Base-by-base conservation (phyloP, 148 eudicot species). In the Rhododendron kiyosumense region DNA sequence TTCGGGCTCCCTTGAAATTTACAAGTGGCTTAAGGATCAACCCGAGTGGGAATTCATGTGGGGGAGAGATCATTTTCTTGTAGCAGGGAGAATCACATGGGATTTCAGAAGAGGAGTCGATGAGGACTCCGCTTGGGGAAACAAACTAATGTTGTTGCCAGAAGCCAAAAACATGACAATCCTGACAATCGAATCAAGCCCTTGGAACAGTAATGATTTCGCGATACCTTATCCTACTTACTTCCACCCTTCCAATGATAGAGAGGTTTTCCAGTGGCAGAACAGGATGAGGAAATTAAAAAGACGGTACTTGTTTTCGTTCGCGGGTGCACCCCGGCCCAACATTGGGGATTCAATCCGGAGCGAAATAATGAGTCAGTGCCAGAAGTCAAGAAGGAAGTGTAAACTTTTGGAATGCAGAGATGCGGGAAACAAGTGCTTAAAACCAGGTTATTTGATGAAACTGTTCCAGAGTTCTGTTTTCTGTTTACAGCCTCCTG, bases 401-500 rank as follows among this genome's bases (percentile, higher is more conserved):
- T 95, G 97, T 82, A 89, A 84, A 83, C 67, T 94, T 43, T 20
- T 94, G 54, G 89, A 88, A 79, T 94, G 97, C 61, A 81, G 65
- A 14, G 17, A 84, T 6, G 2, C 17, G 0, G 75, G 78, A 3
- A 85, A 84, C 52, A 92, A 92, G 41, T 95, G 98, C 86, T 51
- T 79, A 0, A 81, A 90, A 11, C 96, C 96, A 0, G 78, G 8
- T 9, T 59, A 85, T 59, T 67, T 96, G 5, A 93, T 94, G 91
- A 88, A 54, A 36, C 43, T 89, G 79, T 94, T 96, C 83, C 90
- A 92, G 77, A 91, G 81, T n/a, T 96, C 95, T 0, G 81, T 85
- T 3, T 96, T 94, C 67, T 94, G 98, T 79, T 84, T 96, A 85
- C 98, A 96, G 78, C 98, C 98, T 14, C 88, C 97, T 3, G 98